Conservation (phyloP, 768 basidiomycete species). For the Boletus tomentosulus region DNA sequence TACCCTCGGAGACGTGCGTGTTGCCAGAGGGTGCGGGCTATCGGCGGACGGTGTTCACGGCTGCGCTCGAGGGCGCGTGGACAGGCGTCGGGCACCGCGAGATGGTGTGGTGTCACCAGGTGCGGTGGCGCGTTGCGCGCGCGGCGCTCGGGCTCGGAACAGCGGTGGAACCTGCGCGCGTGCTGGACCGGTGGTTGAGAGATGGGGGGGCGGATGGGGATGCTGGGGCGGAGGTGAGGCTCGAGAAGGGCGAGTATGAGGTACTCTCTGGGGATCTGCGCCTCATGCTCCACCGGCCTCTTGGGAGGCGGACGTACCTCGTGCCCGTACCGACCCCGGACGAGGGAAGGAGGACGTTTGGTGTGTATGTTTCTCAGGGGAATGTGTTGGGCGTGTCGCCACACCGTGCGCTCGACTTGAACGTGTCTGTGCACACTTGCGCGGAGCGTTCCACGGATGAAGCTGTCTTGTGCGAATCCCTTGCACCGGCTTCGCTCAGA, state of each 20-base stretch:
- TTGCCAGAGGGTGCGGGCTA: conserved; percentile 41
- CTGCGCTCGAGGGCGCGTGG: conserved; percentile 87
- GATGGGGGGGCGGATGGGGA: conserved; percentile 44
- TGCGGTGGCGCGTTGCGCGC: conserved; percentile 84
- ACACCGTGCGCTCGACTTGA: conserved; percentile 42
- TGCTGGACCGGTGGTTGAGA: conserved; percentile 64
- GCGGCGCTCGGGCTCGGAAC: conserved; percentile 65
- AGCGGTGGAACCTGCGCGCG: conserved; percentile 28
- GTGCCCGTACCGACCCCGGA: conserved; percentile 35
- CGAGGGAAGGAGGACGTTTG: conserved; percentile 33
- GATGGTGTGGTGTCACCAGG: conserved; percentile 99
- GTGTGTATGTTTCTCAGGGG: conserved; percentile 61
- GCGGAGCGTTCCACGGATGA: conserved; percentile 15
- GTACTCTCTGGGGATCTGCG: conserved; percentile 34
- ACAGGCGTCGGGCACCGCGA: conserved; percentile 93
- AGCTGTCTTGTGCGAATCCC: conserved; percentile 33
- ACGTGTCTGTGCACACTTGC: conserved; percentile 48
- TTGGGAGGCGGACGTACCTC: conserved; percentile 43
- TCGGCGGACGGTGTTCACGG: conserved; percentile 73
- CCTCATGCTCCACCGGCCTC: conserved; percentile 44
- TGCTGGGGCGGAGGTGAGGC: conserved; percentile 3
- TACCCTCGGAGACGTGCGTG: conserved; percentile 86
- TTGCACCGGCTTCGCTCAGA: conserved; percentile 47
- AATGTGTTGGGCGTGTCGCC: conserved; percentile 49
- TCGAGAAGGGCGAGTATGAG: conserved; percentile 29